These are phyloP conservation scores for Backusella westeae DNA, from an alignment of 192 early-diverging fungal genomes.

Conservation along the genomic window DNA sequence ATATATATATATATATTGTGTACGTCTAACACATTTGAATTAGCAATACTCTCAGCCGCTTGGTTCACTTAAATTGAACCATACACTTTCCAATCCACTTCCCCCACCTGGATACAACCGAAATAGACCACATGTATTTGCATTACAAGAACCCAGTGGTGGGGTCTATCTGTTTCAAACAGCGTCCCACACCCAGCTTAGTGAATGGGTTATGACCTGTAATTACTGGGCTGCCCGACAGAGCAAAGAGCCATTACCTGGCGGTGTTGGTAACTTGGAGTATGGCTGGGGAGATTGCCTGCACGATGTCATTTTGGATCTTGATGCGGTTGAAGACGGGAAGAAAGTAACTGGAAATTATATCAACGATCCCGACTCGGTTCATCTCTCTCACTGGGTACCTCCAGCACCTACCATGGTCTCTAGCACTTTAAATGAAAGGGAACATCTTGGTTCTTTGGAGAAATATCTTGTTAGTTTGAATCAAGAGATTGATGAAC, in stretches of 20 bases:
- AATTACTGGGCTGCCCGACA: constrained; percentile 95
- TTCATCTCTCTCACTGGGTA: constrained; percentile 46
- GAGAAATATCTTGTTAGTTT: constrained; percentile 62
- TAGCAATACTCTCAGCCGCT: constrained; percentile 39
- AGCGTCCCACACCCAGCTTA: constrained; percentile 60
- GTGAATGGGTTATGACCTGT: constrained; percentile 84
- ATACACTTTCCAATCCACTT: constrained; percentile 80
- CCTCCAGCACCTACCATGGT: constrained; percentile 49
- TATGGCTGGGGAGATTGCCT: constrained; percentile 83
- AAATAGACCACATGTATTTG: constrained; percentile 79
- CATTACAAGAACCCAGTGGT: constrained; percentile 75
- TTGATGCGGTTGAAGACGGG: constrained; percentile 26
- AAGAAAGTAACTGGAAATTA: constrained; percentile 26
- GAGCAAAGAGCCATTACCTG: constrained; percentile 86
- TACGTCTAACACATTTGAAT: background rate
- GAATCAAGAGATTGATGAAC: constrained; percentile 66
- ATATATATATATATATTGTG: no score
- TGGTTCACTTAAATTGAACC: constrained; percentile 61
- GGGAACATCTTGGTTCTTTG: constrained; percentile 59
- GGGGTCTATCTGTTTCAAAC: constrained; percentile 93
- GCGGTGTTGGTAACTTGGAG: constrained; percentile 88
- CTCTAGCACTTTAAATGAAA: constrained; percentile 36
- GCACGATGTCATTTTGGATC: constrained; percentile 22
- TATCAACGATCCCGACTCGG: constrained; percentile 13
- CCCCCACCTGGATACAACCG: constrained; percentile 85